These are phyloP conservation scores for Hygrophorus russula DNA, from an alignment of 768 basidiomycete species.

Conservation along the genomic window DNA sequence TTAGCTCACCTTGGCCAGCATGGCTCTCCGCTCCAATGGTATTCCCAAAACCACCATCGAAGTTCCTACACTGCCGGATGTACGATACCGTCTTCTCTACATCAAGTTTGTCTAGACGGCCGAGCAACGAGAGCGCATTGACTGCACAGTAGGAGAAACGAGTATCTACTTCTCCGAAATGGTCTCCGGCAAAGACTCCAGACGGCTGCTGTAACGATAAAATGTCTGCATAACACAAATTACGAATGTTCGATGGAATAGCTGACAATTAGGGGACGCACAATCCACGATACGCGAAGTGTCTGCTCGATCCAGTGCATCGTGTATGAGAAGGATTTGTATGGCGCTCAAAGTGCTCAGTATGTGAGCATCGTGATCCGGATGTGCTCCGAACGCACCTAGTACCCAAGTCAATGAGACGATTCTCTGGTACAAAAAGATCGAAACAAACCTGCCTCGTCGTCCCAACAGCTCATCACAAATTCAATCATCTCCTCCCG, in stretches of 20 bases:
- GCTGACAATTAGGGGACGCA: slow-evolving; percentile 22
- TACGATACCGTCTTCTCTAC: slow-evolving; percentile 58
- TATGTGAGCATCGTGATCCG: slow-evolving; percentile 86
- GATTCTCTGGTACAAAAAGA: background rate
- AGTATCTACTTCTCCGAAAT: slow-evolving; percentile 87
- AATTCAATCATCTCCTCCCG: slow-evolving; percentile 79
- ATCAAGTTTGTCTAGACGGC: slow-evolving; percentile 59
- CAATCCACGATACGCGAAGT: slow-evolving; percentile 63
- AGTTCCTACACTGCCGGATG: slow-evolving; percentile 74
- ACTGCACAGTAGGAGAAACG: slow-evolving; percentile 88
- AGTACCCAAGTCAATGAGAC: slow-evolving; percentile 2
- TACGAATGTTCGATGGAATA: background rate
- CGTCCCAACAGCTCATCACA: slow-evolving; percentile 93
- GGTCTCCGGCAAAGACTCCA: slow-evolving; percentile 84
- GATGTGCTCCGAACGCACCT: slow-evolving; percentile 92
- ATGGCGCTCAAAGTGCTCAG: slow-evolving; percentile 83
- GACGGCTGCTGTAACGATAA: slow-evolving; percentile 75
- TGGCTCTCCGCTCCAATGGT: slow-evolving; percentile 85
- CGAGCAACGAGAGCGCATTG: slow-evolving; percentile 71
- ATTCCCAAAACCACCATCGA: slow-evolving; percentile 91
- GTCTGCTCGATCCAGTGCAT: slow-evolving; percentile 66
- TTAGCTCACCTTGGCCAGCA: slow-evolving; percentile 65
- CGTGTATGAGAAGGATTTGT: slow-evolving; percentile 81
- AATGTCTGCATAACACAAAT: slow-evolving; percentile 44
- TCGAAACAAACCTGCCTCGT: slow-evolving; percentile 53